These are phyloP conservation scores for Odonthalia washingtoniensis DNA, from an alignment of 31 red algal species.

Conservation along the genomic window DNA sequence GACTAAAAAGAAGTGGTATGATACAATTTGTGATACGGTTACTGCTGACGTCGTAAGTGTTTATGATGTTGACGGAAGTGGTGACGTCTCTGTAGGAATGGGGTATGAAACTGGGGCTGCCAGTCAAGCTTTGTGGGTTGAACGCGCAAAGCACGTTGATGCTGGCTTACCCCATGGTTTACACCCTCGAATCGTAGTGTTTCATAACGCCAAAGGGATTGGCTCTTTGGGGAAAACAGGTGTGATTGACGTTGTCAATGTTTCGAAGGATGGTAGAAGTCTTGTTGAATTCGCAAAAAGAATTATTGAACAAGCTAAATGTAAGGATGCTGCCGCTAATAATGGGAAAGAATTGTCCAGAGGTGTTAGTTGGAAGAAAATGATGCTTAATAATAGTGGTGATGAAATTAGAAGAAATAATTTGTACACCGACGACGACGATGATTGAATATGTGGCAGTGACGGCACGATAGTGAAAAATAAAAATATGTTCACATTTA, in stretches of 20 bases:
- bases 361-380: constrained; percentile 2
- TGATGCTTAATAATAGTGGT: no score
- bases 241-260: constrained; percentile 42
- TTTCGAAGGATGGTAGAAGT: background rate
- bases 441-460: background rate
- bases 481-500: no score
- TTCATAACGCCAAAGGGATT: background rate
- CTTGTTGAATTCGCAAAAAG: constrained; percentile 4
- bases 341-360: background rate
- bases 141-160: constrained; percentile 41
- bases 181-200: constrained; percentile 26
- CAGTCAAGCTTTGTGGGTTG: constrained; percentile 21
- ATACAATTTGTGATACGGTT: background rate
- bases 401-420: background rate
- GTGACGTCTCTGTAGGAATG: constrained; percentile 1
- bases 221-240: background rate
- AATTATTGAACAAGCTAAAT: constrained; percentile 1
- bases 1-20: no score
- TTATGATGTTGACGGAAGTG: background rate
- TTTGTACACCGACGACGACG: background rate
- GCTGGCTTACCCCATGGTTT: background rate
- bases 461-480: no score
- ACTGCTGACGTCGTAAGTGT: background rate
- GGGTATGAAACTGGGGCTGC: constrained; percentile 31
- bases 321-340: background rate